Evolutionary conservation across 306 rosid species (phyloP).

Genomic region (Corylus heterophylla): DNA sequence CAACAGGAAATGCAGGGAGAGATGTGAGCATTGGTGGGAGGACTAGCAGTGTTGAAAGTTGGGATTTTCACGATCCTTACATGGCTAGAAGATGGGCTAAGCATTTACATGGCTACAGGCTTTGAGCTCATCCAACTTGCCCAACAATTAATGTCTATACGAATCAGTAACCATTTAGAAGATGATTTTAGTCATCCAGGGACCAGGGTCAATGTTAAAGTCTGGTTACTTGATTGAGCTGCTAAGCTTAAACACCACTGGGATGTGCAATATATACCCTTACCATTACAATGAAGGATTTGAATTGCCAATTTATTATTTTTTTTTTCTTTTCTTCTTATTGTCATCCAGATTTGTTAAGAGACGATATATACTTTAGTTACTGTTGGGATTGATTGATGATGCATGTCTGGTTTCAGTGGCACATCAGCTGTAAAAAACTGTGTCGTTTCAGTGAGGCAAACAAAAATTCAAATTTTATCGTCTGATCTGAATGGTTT

Average conservation of each 20-base stretch:
- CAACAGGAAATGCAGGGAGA: constrained; percentile 34
- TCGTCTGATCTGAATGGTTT: too few relatives aligned
- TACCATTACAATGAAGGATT: background rate
- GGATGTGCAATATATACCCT: constrained; percentile 1
- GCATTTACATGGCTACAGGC: constrained; percentile 87
- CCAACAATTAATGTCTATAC: background rate
- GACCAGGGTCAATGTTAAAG: background rate
- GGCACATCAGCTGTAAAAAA: too few relatives aligned
- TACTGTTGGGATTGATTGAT: background rate
- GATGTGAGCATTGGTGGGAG: constrained; percentile 52
- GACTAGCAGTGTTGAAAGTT: constrained; percentile 70
- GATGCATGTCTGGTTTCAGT: too few relatives aligned
- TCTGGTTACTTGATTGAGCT: constrained; percentile 1
- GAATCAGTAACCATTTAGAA: background rate
- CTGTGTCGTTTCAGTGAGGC: too few relatives aligned
- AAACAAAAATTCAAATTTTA: too few relatives aligned
- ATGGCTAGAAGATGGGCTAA: constrained; percentile 99
- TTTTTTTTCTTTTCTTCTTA: background rate
- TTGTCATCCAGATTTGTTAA: background rate
- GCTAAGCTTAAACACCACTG: constrained; percentile 2
- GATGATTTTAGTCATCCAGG: constrained; percentile 17
- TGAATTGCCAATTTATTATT: background rate
- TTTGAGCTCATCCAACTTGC: constrained; percentile 37
- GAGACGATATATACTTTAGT: background rate
- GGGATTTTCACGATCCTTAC: constrained; percentile 91